Base-by-base conservation (phyloP, 2,329 filamentous ascomycete genomes). In the Fusarium hainanense region DNA sequence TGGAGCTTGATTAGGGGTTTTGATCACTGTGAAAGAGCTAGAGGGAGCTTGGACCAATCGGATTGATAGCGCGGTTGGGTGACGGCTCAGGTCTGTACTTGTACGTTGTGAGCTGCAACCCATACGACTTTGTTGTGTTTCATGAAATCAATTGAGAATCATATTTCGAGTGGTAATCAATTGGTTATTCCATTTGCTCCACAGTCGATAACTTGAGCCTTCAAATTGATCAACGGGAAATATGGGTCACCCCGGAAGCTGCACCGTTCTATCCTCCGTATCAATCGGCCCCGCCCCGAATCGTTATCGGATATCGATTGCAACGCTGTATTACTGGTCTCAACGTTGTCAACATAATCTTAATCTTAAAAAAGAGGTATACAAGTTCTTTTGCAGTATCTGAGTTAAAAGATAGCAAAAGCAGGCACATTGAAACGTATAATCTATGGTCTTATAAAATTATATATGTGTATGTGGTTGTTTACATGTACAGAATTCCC, bases 1-100 rank as follows among this genome's bases (percentile, higher is more conserved):
- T 63, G 57, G 37, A 68, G 66, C 54, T 51, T 66, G 41, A 32
- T 50, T 67, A 49, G 43, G 70, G 48, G 66, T 42, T 44, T 55
- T 46, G 27, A 42, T 54, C 54, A 40, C 57, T 70, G 37, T 34
- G 21, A 23, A 25, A 41, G 61, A 54, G 44, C 63, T 58, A 21
- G 23, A 23, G 41, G 44, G 42, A 64, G 63, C 54, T 63, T 46
- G 50, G 57, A 55, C 57, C 57, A 72, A 70, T 21, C 20, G 13
- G 6, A 42, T 27, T 2, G 6, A 18, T 68, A 28, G 59, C 48
- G 64, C 49, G 50, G 44, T 70, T 50, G n/a, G 25, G 20, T 25
- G 7, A n/a, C 11, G 18, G 47, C 16, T 37, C 18, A 13, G 12
- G 21, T 28, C 28, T 30, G 28, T 30, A 30, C 6, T 12, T 27